A percentile compares a stretch with the other conserved stretches of the same genome.
Evolutionary conservation across 2,329 filamentous ascomycete species (phyloP).

Genomic region (Hymenoscyphus salicellus): DNA sequence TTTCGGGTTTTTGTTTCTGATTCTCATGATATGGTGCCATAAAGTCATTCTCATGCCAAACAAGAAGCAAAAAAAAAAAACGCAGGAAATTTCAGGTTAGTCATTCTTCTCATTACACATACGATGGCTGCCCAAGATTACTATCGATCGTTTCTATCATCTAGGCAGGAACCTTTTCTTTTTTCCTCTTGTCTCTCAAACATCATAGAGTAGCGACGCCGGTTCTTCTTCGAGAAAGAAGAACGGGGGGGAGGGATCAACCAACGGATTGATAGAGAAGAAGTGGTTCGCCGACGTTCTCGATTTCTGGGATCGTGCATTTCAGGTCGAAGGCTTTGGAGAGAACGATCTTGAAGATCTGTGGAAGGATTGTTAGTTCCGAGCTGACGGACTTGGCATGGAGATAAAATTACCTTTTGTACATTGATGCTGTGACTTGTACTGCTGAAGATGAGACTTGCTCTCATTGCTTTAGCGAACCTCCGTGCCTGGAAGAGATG

Average conservation of each 20-base stretch:
- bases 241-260: not conserved
- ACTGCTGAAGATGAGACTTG: constrained; percentile 95
- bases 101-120: constrained; percentile 5
- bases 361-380: constrained; percentile 10
- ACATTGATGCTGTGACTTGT: constrained; percentile 99
- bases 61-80: not conserved
- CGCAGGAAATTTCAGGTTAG: not conserved
- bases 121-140: not conserved
- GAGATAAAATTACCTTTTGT: constrained; percentile 69
- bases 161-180: not conserved
- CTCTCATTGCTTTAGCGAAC: constrained; percentile 98
- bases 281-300: constrained; percentile 93
- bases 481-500: constrained; percentile 66
- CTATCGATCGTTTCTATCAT: not conserved
- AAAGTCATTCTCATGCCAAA: constrained; percentile 2
- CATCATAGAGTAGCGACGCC: not conserved
- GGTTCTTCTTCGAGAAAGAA: not conserved
- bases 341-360: constrained; percentile 99
- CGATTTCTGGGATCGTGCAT: constrained; percentile 98
- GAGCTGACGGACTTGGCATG: not conserved
- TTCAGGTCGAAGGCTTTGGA: constrained; percentile 98
- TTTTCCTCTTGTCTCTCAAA: not conserved
- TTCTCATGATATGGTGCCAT: constrained; percentile 12
- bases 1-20: not conserved
- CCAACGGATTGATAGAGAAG: constrained; percentile 74